phyloP scores from a whole-genome alignment of 108 stramenopile genomes.

The Phaeodactylum tricornutum region DNA sequence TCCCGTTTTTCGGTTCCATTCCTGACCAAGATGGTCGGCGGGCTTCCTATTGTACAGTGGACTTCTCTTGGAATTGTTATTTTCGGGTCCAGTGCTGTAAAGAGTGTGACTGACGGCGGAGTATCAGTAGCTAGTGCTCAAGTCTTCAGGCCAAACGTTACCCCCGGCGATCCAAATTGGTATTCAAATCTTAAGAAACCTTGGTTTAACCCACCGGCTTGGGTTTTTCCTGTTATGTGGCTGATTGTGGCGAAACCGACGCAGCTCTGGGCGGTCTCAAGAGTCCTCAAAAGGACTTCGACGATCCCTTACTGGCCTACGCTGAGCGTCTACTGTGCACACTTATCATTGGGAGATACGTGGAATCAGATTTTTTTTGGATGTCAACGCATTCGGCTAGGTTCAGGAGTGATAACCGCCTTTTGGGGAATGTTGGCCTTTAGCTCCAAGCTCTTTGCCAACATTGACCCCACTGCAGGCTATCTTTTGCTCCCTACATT shows the following conservation, averaged over 20 bases:
- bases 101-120: too few species aligned
- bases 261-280: constrained; percentile 36
- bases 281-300: constrained; percentile 4
- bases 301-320: constrained; percentile 6
- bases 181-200: constrained; percentile 43
- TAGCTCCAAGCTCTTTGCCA: constrained; percentile 34
- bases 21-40: too few species aligned
- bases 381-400: constrained; percentile 35
- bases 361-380: constrained; percentile 79
- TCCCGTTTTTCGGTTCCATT: too few species aligned
- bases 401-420: constrained; percentile 35
- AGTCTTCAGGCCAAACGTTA: too few species aligned
- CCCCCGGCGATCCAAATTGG: too few species aligned
- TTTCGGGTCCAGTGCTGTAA: too few species aligned
- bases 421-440: constrained; percentile 36
- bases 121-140: too few species aligned
- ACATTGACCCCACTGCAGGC: constrained; percentile 37
- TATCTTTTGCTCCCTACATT: constrained; percentile 49
- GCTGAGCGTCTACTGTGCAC: constrained; percentile 33
- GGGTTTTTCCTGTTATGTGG: constrained; percentile 76
- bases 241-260: constrained; percentile 64
- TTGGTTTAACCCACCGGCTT: constrained; percentile 58
- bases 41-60: too few species aligned
- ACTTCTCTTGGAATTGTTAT: too few species aligned
- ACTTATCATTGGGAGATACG: constrained; percentile 50